Evolutionary conservation across 169 alveolate genomes (phyloP).

Genomic region (Besnoitia besnoiti): DNA sequence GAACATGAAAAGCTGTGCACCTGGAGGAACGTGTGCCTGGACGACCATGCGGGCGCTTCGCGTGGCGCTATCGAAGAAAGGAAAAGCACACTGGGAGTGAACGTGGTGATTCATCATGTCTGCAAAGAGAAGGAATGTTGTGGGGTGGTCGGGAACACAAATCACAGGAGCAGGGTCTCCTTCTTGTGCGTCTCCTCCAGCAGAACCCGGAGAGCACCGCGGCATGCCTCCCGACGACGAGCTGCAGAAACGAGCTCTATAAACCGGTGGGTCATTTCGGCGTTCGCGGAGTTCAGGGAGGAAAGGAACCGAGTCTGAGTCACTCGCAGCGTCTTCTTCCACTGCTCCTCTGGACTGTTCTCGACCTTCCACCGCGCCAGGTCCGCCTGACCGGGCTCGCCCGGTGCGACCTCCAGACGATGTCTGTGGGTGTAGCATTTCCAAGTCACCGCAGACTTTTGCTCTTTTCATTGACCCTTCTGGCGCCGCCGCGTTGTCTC

Average conservation of each 20-base stretch:
- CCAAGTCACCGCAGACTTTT: no score
- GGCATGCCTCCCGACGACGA: background rate
- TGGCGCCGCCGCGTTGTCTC: no score
- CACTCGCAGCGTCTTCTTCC: background rate
- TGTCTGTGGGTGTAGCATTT: no score
- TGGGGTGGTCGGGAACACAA: conserved; percentile 46
- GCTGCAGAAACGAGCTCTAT: background rate
- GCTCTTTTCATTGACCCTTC: no score
- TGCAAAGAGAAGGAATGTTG: conserved; percentile 51
- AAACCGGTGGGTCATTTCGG: background rate
- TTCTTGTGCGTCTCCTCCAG: background rate
- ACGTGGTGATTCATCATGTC: conserved; percentile 62
- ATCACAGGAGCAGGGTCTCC: background rate
- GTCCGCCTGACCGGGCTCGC: background rate
- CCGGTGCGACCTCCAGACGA: no score
- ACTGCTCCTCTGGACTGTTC: background rate
- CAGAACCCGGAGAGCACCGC: background rate
- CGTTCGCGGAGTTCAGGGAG: conserved; percentile 17
- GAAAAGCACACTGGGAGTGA: conserved; percentile 55
- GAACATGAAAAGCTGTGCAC: conserved; percentile 49
- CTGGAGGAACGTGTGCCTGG: conserved; percentile 48
- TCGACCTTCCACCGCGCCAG: background rate
- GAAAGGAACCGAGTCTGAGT: background rate
- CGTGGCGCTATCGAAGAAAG: conserved; percentile 26
- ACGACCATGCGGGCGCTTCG: conserved; percentile 25